Percentiles rank a stretch among this genome's conserved stretches.
Evolutionary conservation across 768 basidiomycete genomes (phyloP).

Genomic region (Ramaria sp.): DNA sequence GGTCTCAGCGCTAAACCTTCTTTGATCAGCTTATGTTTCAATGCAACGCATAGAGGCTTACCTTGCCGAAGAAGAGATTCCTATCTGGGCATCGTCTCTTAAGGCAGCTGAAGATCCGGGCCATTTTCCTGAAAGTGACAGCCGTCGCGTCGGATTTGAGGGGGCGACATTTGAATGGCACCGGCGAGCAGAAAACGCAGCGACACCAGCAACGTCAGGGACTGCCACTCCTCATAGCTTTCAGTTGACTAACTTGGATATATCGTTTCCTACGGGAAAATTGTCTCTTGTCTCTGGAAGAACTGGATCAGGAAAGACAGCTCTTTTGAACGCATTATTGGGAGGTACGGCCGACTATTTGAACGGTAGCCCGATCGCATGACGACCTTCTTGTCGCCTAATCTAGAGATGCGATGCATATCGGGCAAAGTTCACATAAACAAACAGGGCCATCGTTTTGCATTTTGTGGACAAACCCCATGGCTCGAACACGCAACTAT

Average conservation of each 20-base stretch:
- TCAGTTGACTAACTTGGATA: constrained; percentile 43
- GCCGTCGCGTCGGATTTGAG: constrained; percentile 38
- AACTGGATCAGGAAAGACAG: constrained; percentile 63
- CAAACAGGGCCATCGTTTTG: constrained; percentile 49
- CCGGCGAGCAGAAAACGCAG: constrained; percentile 14
- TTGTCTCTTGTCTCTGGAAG: constrained; percentile 53
- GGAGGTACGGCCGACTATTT: constrained; percentile 35
- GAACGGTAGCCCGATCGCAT: no score
- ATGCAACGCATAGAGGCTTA: constrained; percentile 74
- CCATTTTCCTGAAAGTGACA: not conserved
- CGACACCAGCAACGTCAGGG: constrained; percentile 10
- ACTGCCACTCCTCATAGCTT: constrained; percentile 28
- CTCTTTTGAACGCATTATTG: constrained; percentile 50
- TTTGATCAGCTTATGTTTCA: constrained; percentile 52
- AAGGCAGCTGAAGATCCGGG: constrained; percentile 18
- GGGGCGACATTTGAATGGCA: constrained; percentile 53
- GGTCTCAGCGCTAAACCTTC: constrained; percentile 8
- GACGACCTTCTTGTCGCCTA: no score
- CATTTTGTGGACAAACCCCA: constrained; percentile 59
- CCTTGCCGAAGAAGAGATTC: constrained; percentile 64
- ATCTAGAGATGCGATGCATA: constrained; percentile 47
- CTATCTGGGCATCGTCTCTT: constrained; percentile 66
- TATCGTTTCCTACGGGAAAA: constrained; percentile 47
- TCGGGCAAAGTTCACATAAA: constrained; percentile 43
- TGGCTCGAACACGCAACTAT: constrained; percentile 79